Percentiles rank a stretch among this genome's conserved stretches.
These are phyloP conservation scores for Thraustochytrium striatum DNA, from an alignment of 352 stramenopile genomes.

Conservation along the genomic window DNA sequence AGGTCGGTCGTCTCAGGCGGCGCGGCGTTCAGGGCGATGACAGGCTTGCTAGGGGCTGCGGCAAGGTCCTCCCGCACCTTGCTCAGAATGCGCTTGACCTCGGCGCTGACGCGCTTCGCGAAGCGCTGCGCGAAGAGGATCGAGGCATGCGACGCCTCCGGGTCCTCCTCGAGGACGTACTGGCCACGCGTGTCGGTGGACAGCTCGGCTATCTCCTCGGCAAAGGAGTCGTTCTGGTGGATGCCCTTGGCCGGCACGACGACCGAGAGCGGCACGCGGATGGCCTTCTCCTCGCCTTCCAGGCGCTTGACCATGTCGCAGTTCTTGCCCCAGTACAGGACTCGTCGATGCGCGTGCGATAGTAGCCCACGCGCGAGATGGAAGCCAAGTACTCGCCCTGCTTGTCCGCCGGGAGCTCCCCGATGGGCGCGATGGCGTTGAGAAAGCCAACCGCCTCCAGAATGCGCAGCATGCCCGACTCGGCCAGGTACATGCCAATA, in stretches of 20 bases:
- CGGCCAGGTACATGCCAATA: background rate
- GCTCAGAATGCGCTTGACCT: too few relatives aligned
- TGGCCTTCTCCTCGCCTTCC: slow-evolving; percentile 1
- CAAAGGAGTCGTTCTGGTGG: background rate
- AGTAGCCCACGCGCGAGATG: background rate
- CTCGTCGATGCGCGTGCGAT: slow-evolving; percentile 7
- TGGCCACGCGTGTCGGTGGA: background rate
- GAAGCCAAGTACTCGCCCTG: slow-evolving; percentile 14
- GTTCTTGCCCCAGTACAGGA: background rate
- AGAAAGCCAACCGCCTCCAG: background rate
- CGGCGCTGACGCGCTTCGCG: too few relatives aligned
- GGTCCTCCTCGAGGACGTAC: background rate
- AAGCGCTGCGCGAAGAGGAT: too few relatives aligned
- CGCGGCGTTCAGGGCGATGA: too few relatives aligned
- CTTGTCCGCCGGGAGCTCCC: background rate
- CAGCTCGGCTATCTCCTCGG: slow-evolving; percentile 15
- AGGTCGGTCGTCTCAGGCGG: too few relatives aligned
- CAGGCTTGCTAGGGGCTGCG: too few relatives aligned
- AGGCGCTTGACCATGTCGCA: background rate
- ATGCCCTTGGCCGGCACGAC: background rate
- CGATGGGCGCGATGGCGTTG: background rate
- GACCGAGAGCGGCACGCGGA: background rate
- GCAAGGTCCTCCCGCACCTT: too few relatives aligned
- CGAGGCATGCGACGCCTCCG: background rate
- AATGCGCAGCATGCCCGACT: background rate